These are phyloP conservation scores for Chaetomium strumarium DNA, from an alignment of 2,329 filamentous ascomycete species.

Conservation along the genomic window DNA sequence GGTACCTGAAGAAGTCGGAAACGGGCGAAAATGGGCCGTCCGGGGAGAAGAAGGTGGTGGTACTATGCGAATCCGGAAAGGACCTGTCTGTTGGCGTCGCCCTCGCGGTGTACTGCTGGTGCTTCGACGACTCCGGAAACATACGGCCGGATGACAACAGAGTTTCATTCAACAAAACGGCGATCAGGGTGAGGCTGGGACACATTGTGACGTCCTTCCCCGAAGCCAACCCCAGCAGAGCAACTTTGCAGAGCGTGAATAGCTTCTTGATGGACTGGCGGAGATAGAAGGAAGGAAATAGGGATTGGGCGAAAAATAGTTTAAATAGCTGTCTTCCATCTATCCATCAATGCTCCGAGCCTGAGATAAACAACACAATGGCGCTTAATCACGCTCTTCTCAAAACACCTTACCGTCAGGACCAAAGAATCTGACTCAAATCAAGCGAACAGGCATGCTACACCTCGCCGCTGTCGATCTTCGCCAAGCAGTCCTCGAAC, in stretches of 20 bases:
- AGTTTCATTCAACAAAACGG: conserved; percentile 58
- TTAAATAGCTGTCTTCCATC: no score
- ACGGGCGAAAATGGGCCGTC: neutral
- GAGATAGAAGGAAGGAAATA: conserved; percentile 21
- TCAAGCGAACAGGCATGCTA: neutral
- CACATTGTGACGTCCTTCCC: conserved; percentile 76
- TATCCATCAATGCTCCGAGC: no score
- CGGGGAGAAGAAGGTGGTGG: conserved; percentile 36
- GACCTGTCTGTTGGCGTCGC: conserved; percentile 76
- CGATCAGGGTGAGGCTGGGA: conserved; percentile 72
- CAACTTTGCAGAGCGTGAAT: conserved; percentile 87
- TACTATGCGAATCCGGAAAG: conserved; percentile 71
- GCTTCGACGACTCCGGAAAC: conserved; percentile 59
- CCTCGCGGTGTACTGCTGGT: conserved; percentile 69
- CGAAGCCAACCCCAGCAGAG: conserved; percentile 74
- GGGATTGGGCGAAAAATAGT: neutral
- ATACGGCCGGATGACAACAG: conserved; percentile 25
- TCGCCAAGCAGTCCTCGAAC: conserved; percentile 43
- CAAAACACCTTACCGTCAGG: no score
- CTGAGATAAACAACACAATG: neutral
- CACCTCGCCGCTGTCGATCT: conserved; percentile 39
- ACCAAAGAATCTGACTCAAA: no score
- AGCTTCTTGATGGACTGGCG: conserved; percentile 70
- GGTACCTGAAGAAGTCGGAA: conserved; percentile 29
- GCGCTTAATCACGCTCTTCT: no score